Evolutionary conservation across 352 stramenopile species (phyloP), one percentile per base, ranked within the genome.

Genomic region (Phytophthora pisi): DNA sequence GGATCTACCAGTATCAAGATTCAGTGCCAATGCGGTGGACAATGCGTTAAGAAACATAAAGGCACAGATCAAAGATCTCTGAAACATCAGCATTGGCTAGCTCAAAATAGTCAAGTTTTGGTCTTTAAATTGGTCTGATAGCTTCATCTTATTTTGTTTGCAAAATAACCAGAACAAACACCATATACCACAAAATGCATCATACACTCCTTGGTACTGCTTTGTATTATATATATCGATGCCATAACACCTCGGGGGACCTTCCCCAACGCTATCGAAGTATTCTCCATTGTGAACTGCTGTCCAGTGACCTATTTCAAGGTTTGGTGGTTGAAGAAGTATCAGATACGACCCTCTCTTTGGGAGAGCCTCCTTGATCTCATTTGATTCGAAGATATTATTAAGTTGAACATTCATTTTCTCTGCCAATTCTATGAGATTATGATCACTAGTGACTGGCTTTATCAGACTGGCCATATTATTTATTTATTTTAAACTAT

Each of bases 161-260:
- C 34, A 47, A 42, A 62, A 61, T 18, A 68, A 8, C 13, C n/a
- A 68, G 0, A 68, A 4, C 1, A 68, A 10, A 13, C 51, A 54
- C 5, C 9, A 68, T 6, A 51, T 26, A 0, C 61, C 61, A 43
- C 51, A 61, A 16, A 57, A 68, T 8, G 50, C 51, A 8, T 18
- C 23, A 4, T 57, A 56, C 13, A 42, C n/a, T 0, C 40, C 24
- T 57, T 68, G 61, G n/a, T 57, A 62, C 34, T 68, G 61, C 4
- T 18, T 36, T 1, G 51, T 2, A 43, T 62, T 57, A 30, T 57
- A 68, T n/a, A 38, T 62, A 15, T 9, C 13, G 4, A 58, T 61
- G 20, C 42, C 52, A 30, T 56, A 54, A 5, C 10, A 10, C 0
- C 15, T 57, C 2, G n/a, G 16, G 10, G 40, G 26, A 30, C 26